phyloP scores from a whole-genome alignment of 306 rosid species.

The Inga laurina region DNA sequence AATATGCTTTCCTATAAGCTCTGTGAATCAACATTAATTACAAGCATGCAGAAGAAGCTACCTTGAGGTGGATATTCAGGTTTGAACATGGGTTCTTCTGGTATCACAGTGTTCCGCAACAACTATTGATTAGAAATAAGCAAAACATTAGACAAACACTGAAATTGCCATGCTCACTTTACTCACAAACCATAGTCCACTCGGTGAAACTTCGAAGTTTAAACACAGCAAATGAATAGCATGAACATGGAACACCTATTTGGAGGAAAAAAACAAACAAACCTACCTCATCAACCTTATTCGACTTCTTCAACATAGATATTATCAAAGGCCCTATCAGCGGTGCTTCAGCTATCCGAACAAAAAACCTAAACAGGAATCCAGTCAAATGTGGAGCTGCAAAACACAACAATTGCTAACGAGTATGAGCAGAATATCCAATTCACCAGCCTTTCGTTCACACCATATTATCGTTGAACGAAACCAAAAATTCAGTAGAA shows the following conservation, averaged over 20 bases:
- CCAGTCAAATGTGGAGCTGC: slow-evolving; percentile 97
- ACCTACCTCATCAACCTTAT: slow-evolving; percentile 66
- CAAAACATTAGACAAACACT: slow-evolving; percentile 6
- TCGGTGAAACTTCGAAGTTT: not conserved
- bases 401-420: slow-evolving; percentile 16
- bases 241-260: slow-evolving; percentile 8
- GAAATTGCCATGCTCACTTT: not conserved
- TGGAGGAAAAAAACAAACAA: slow-evolving; percentile 7
- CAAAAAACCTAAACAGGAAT: slow-evolving; percentile 59
- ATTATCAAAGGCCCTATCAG: slow-evolving; percentile 61
- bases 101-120: slow-evolving; percentile 71
- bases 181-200: not conserved
- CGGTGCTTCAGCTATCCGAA: slow-evolving; percentile 64
- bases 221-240: not conserved
- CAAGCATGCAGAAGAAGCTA: slow-evolving; percentile 26
- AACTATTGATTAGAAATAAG: slow-evolving; percentile 44
- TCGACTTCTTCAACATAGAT: slow-evolving; percentile 63
- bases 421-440: slow-evolving; percentile 4
- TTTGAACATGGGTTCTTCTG: slow-evolving; percentile 89
- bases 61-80: slow-evolving; percentile 99
- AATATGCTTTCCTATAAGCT: not conserved
- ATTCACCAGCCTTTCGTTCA: not conserved
- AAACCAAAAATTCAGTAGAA: not conserved
- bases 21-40: slow-evolving; percentile 18
- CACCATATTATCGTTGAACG: not conserved